Evolutionary conservation across 2,329 filamentous ascomycete genomes (phyloP), one percentile per base, ranked within the genome.

Genomic region (Sordariomycetes sp.): DNA sequence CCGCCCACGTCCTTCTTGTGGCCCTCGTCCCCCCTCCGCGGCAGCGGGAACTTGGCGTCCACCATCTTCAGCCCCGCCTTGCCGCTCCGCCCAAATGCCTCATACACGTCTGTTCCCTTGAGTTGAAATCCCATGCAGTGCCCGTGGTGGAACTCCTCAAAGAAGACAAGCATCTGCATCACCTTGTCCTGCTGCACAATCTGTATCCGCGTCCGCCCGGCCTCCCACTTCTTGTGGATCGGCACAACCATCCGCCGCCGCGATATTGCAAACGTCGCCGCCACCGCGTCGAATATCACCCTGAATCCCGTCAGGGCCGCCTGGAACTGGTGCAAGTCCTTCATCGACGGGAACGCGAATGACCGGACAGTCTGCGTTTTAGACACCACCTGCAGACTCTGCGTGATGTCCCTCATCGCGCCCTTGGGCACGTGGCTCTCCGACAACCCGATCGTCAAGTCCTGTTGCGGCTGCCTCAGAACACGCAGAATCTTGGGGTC

Each of bases 171-270:
- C 34, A 96, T 74, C 68, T 95, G 89, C 24, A 87, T 71, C 15
- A 87, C 80, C 64, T 84, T 87, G 61, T 90, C 87, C 62, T 86
- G 85, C 62, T 83, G 78, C 39, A 96, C 82, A 42, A 96, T 77
- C 67, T 96, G 90, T 8, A 96, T 76, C 39, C 91, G 83, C 10
- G 89, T 89, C 42, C 78, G 79, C n/a, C 78, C 82, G 2, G 90
- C 88, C 66, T 95, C 90, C 89, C 89, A 95, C 69, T 94, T 94
- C 72, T 96, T 95, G 73, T 95, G 88, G 62, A 96, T 92, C 0
- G 89, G 89, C 17, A 95, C 89, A 13, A 96, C 89, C 86, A 91
- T 94, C 62, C 89, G 82, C 54, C 89, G 83, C 34, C 90, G 84
- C 1, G 90, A 85, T 62, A 96, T 95, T 59, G 86, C 84, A 68